Conservation (phyloP, 768 basidiomycete genomes). For the Tylopilus sp. region DNA sequence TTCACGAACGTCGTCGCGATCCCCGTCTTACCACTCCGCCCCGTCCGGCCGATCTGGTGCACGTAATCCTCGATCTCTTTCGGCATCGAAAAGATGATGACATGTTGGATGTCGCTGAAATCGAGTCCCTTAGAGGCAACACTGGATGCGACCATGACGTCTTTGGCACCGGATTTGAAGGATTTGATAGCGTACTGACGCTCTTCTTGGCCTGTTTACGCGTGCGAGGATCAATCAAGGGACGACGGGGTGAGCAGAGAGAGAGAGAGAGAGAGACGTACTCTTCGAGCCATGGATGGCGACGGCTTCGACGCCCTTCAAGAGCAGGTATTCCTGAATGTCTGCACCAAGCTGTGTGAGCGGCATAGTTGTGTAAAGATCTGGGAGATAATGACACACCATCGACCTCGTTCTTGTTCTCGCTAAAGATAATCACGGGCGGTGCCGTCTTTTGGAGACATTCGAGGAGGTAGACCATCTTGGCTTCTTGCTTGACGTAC, state of each 20-base stretch:
- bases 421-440: slow-evolving; percentile 95
- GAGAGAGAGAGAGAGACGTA: slow-evolving; percentile 35
- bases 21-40: slow-evolving; percentile 95
- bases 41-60: slow-evolving; percentile 98
- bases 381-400: slow-evolving; percentile 46
- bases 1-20: slow-evolving; percentile 99
- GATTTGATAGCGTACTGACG: slow-evolving; percentile 98
- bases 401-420: slow-evolving; percentile 99
- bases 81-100: slow-evolving; percentile 99
- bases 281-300: slow-evolving; percentile 98
- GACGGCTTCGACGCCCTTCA: slow-evolving; percentile 98
- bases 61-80: slow-evolving; percentile 99
- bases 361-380: not conserved
- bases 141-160: slow-evolving; percentile 98
- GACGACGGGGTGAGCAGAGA: not conserved
- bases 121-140: slow-evolving; percentile 98
- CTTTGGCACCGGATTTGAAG: slow-evolving; percentile 95
- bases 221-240: not conserved
- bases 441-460: slow-evolving; percentile 98
- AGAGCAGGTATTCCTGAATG: slow-evolving; percentile 94
- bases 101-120: slow-evolving; percentile 98
- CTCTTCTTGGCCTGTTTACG: slow-evolving; percentile 90
- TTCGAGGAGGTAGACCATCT: slow-evolving; percentile 98
- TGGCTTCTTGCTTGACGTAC: slow-evolving; percentile 99
- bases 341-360: slow-evolving; percentile 51